phyloP scores from a whole-genome alignment of 495 filamentous ascomycete species.

The Daldinia caldariorum region DNA sequence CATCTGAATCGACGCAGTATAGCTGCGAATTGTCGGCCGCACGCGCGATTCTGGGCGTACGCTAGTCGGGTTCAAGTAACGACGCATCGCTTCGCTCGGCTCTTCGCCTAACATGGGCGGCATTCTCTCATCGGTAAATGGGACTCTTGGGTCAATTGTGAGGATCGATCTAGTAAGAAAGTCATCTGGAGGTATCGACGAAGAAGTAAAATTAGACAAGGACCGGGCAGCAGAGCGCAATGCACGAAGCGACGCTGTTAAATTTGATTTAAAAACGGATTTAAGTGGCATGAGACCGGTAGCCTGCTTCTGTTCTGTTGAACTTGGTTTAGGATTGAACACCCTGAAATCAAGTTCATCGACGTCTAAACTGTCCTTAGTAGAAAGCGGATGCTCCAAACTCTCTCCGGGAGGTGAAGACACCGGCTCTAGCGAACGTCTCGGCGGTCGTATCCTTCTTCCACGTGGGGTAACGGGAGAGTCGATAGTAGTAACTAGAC shows the following conservation, averaged over 20 bases:
- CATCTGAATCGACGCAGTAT: slow-evolving; percentile 85
- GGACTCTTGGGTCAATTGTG: slow-evolving; percentile 74
- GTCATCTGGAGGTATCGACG: slow-evolving; percentile 83
- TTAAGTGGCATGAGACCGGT: slow-evolving; percentile 53
- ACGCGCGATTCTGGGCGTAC: slow-evolving; percentile 66
- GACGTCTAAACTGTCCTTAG: slow-evolving; percentile 42
- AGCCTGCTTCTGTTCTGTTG: slow-evolving; percentile 50
- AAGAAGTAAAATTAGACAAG: slow-evolving; percentile 77
- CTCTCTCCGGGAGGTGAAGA: slow-evolving; percentile 53
- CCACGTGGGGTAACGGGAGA: slow-evolving; percentile 51
- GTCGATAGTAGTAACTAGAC: slow-evolving; percentile 53
- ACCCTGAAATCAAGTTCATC: slow-evolving; percentile 60
- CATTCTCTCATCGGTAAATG: slow-evolving; percentile 87
- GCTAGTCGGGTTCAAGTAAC: slow-evolving; percentile 89
- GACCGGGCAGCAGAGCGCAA: slow-evolving; percentile 86
- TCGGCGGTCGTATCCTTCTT: slow-evolving; percentile 51
- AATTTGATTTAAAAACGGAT: slow-evolving; percentile 86
- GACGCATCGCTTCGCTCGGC: slow-evolving; percentile 85
- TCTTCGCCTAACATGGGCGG: slow-evolving; percentile 78
- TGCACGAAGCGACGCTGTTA: slow-evolving; percentile 89
- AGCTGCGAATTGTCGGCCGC: slow-evolving; percentile 50
- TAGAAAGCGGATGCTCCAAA: slow-evolving; percentile 59
- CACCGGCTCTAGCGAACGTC: slow-evolving; percentile 56
- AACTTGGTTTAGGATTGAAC: slow-evolving; percentile 47
- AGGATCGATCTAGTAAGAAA: slow-evolving; percentile 88